phyloP scores from a whole-genome alignment of 2,329 filamentous ascomycete species.

The Exophiala calicioides region DNA sequence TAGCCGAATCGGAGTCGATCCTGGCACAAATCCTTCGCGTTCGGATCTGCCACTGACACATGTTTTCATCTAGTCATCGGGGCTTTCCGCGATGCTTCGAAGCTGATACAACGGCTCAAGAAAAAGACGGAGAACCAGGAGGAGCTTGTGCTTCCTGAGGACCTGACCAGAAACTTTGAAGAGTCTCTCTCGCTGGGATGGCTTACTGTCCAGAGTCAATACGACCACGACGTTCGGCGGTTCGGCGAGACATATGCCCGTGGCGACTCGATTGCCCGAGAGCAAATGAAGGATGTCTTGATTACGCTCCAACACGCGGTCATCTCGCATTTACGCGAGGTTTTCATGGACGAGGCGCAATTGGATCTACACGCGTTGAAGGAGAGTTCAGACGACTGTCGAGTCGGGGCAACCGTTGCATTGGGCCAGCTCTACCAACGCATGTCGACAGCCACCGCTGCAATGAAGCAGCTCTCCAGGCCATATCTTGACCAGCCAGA shows the following conservation, averaged over 20 bases:
- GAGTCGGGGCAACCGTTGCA: slow-evolving; percentile 36
- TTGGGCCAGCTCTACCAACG: slow-evolving; percentile 40
- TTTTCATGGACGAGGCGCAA: slow-evolving; percentile 34
- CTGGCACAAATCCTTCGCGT: no score
- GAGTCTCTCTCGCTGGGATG: slow-evolving; percentile 37
- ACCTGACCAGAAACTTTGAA: slow-evolving; percentile 36
- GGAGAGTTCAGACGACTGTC: slow-evolving; percentile 38
- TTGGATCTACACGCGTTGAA: slow-evolving; percentile 37
- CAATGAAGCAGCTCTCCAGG: slow-evolving; percentile 20
- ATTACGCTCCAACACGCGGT: slow-evolving; percentile 39
- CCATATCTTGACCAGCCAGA: slow-evolving; percentile 16
- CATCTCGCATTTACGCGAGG: slow-evolving; percentile 38
- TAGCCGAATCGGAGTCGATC: no score
- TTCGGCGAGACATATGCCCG: slow-evolving; percentile 39
- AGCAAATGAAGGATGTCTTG: slow-evolving; percentile 42
- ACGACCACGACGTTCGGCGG: slow-evolving; percentile 36
- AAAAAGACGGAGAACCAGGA: slow-evolving; percentile 26
- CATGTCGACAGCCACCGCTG: slow-evolving; percentile 29
- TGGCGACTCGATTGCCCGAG: slow-evolving; percentile 39
- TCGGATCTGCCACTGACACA: slow-evolving; percentile 4
- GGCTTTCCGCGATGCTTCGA: slow-evolving; percentile 35
- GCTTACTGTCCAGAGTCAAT: slow-evolving; percentile 37
- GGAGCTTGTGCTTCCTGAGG: slow-evolving; percentile 24
- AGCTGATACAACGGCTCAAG: slow-evolving; percentile 34
- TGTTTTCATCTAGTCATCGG: slow-evolving; percentile 31